Evolutionary conservation across 139 green algal species (phyloP).

Genomic region (Limnomonas spitsbergensis): DNA sequence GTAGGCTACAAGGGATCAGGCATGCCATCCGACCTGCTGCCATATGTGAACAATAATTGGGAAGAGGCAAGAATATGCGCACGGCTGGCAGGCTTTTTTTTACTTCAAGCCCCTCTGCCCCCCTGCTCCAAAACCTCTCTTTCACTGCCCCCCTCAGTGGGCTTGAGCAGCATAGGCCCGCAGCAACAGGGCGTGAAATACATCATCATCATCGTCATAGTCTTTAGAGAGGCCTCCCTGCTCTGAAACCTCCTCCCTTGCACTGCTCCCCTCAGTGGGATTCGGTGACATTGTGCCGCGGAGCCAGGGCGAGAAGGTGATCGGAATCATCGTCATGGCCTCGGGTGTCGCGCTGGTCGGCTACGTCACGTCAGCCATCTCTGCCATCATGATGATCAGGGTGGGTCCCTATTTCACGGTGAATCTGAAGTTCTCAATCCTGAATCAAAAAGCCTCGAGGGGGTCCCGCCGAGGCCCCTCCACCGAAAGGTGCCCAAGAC

Average conservation of each 20-base stretch:
- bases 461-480: too few relatives aligned
- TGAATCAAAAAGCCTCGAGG: neutral
- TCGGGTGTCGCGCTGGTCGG: conserved; percentile 34
- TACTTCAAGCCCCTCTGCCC: too few relatives aligned
- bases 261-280: conserved; percentile 16
- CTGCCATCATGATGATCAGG: conserved; percentile 38
- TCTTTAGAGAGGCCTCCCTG: neutral
- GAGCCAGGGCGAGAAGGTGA: conserved; percentile 28
- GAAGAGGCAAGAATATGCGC: too few relatives aligned
- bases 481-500: too few relatives aligned
- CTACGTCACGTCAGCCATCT: conserved; percentile 44
- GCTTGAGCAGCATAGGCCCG: neutral
- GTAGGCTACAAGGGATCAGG: too few relatives aligned
- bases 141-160: neutral
- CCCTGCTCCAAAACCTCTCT: neutral
- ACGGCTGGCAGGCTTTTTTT: too few relatives aligned
- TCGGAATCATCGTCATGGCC: neutral
- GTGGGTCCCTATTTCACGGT: neutral
- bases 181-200: neutral
- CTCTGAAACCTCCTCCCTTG: too few relatives aligned
- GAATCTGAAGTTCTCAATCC: neutral
- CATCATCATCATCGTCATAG: neutral
- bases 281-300: conserved; percentile 39
- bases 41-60: too few relatives aligned
- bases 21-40: too few relatives aligned